These are phyloP conservation scores for Euphorbia corollata DNA, from an alignment of 441 rosid species.

Conservation along the genomic window DNA sequence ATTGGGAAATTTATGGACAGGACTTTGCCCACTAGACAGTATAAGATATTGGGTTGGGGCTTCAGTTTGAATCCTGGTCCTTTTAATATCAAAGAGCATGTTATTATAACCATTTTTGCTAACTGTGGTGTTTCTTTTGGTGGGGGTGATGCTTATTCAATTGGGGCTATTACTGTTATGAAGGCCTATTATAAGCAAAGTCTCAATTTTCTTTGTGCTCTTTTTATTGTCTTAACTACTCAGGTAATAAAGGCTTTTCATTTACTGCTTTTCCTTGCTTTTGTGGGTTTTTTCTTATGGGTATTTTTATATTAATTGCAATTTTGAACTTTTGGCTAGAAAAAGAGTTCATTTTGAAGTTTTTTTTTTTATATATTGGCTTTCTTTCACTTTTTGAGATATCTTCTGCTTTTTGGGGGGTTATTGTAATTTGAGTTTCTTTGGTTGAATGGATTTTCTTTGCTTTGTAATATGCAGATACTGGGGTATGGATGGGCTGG, in stretches of 20 bases:
- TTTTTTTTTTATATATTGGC: background rate
- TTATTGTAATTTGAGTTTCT: background rate
- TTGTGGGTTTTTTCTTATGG: background rate
- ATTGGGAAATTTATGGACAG: slow-evolving; percentile 85
- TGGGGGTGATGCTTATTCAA: slow-evolving; percentile 93
- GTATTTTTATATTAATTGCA: background rate
- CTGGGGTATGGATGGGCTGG: slow-evolving; percentile 99
- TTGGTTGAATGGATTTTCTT: background rate
- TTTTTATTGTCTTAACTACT: slow-evolving; percentile 78
- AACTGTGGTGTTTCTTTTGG: slow-evolving; percentile 84
- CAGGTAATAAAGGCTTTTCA: slow-evolving; percentile 39
- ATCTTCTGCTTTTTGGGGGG: background rate
- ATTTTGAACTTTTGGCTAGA: background rate
- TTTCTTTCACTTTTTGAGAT: background rate
- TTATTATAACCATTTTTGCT: slow-evolving; percentile 84
- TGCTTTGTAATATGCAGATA: slow-evolving; percentile 34
- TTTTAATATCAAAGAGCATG: slow-evolving; percentile 90
- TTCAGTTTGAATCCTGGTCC: slow-evolving; percentile 82
- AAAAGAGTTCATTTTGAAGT: background rate
- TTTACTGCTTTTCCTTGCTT: background rate
- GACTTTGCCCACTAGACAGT: slow-evolving; percentile 43
- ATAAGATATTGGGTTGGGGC: slow-evolving; percentile 38
- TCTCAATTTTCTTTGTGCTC: slow-evolving; percentile 59
- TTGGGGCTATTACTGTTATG: slow-evolving; percentile 93
- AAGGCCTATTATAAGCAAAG: slow-evolving; percentile 85